Evolutionary conservation across 2,329 filamentous ascomycete species (phyloP).

Genomic region (Pseudocercospora macadamiae): DNA sequence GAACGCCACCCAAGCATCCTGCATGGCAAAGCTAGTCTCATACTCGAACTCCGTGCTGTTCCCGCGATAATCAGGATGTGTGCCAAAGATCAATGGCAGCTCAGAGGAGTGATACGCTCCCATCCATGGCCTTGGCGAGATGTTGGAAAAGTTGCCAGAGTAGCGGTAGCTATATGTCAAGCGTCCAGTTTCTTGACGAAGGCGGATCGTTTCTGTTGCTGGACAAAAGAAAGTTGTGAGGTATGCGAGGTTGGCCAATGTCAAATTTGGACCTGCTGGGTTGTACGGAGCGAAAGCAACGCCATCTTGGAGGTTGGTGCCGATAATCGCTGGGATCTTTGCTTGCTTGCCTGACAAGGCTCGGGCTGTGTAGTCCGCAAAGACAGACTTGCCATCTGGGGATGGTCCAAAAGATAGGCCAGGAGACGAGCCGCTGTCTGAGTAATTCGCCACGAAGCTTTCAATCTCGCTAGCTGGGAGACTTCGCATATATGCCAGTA

Average conservation of each 20-base stretch:
- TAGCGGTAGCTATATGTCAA: constrained; percentile 47
- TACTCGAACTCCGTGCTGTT: constrained; percentile 29
- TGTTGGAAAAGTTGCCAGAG: constrained; percentile 47
- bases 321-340: constrained; percentile 42
- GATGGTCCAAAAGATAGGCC: constrained; percentile 33
- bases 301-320: constrained; percentile 43
- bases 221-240: constrained; percentile 35
- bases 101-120: constrained; percentile 49
- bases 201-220: constrained; percentile 32
- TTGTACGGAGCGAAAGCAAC: constrained; percentile 40
- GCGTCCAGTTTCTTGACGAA: constrained; percentile 33
- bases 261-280: constrained; percentile 33
- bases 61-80: constrained; percentile 37
- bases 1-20: constrained; percentile 40
- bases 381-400: constrained; percentile 33
- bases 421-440: constrained; percentile 29
- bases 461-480: constrained; percentile 17
- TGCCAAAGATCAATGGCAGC: constrained; percentile 45
- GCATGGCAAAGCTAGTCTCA: constrained; percentile 37
- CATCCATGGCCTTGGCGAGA: constrained; percentile 44
- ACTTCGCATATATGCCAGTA: constrained; percentile 25
- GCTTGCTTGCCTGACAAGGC: constrained; percentile 39
- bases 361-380: constrained; percentile 31
- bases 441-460: constrained; percentile 23
- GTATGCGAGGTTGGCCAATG: constrained; percentile 17